Evolutionary conservation across 164 flowering plant species (phyloP).

Genomic region (Aristolochia contorta): DNA sequence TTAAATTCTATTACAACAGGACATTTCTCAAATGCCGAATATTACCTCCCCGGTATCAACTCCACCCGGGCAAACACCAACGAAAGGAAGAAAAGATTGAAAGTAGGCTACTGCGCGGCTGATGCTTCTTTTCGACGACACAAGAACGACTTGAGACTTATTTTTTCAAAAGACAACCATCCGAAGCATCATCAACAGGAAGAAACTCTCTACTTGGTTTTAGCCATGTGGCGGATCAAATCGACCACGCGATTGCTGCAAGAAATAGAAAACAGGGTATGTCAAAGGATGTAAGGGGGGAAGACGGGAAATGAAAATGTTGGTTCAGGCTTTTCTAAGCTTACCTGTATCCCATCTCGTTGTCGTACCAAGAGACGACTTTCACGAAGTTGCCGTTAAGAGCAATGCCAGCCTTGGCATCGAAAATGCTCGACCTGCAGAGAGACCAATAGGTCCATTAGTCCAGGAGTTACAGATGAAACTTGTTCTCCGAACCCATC

Average conservation of each 20-base stretch:
- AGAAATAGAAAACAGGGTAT: neutral
- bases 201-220: neutral
- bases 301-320: no score
- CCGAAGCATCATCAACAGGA: no score
- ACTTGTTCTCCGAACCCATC: neutral
- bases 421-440: constrained; percentile 59
- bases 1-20: no score
- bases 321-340: neutral
- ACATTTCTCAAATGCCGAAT: no score
- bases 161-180: no score
- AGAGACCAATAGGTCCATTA: neutral
- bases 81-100: no score
- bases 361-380: constrained; percentile 68
- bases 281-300: no score
- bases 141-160: no score
- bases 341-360: constrained; percentile 76
- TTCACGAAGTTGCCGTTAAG: constrained; percentile 42
- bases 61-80: no score
- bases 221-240: constrained; percentile 10
- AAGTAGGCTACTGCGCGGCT: no score
- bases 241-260: constrained; percentile 8
- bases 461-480: neutral
- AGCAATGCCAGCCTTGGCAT: constrained; percentile 73
- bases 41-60: no score
- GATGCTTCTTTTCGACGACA: no score